Conservation (phyloP, 176 grass and related monocot species). For the Metroxylon sagu region DNA sequence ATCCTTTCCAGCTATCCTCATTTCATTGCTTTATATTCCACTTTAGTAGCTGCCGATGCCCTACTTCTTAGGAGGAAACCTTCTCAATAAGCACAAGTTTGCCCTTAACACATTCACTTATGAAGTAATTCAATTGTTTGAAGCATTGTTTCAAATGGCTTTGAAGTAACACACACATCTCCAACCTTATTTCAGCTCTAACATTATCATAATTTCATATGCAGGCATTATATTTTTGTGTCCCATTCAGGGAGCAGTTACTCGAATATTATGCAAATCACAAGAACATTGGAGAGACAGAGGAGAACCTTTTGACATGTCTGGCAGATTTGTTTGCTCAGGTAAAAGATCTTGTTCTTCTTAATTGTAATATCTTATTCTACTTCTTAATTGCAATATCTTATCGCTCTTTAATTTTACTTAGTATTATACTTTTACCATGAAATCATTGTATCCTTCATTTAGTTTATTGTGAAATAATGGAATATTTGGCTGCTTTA, state of each 20-base stretch:
- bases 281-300: conserved; percentile 56
- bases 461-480: too few species aligned
- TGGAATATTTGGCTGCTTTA: too few species aligned
- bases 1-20: too few species aligned
- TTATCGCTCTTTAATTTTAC: neutral
- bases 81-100: too few species aligned
- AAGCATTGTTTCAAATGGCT: too few species aligned
- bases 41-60: too few species aligned
- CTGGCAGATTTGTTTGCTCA: conserved; percentile 94
- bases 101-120: too few species aligned
- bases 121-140: too few species aligned
- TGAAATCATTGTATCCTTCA: neutral
- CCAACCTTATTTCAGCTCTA: too few species aligned
- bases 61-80: too few species aligned
- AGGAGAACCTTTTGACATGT: conserved; percentile 90
- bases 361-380: neutral
- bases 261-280: conserved; percentile 70
- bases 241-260: conserved; percentile 81
- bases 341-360: conserved; percentile 32
- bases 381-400: neutral
- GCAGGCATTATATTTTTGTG: conserved; percentile 94
- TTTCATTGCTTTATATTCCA: too few species aligned
- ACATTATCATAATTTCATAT: neutral
- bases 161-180: too few species aligned
- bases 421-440: neutral